These are phyloP conservation scores for Yamadazyma oceani DNA, from an alignment of 1,139 yeast species.

Conservation along the genomic window DNA sequence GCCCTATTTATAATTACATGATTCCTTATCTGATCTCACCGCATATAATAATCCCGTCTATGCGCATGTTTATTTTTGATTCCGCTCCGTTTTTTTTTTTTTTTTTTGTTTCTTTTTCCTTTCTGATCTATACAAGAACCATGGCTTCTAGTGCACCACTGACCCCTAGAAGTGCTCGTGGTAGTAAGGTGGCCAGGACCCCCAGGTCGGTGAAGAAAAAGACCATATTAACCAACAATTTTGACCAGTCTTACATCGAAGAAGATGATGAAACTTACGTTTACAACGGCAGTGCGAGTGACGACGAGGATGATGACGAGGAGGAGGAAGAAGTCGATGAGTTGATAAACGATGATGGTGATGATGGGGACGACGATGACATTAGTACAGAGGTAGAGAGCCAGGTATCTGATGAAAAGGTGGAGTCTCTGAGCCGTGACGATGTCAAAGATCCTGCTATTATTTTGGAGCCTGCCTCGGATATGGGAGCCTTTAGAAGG, in stretches of 20 bases:
- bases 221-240: conserved; percentile 25
- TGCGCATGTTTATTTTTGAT: no score
- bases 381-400: conserved; percentile 16
- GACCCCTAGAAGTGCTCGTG: conserved; percentile 14
- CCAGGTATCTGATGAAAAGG: conserved; percentile 15
- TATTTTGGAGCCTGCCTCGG: conserved; percentile 4
- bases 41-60: no score
- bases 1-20: not conserved
- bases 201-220: conserved; percentile 6
- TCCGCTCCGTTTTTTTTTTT: no score
- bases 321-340: conserved; percentile 12
- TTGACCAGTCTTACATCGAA: conserved; percentile 35
- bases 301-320: conserved; percentile 17
- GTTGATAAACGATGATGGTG: conserved; percentile 1
- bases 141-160: conserved; percentile 5
- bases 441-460: conserved; percentile 2
- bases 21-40: no score
- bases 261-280: conserved; percentile 40
- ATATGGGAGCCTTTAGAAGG: conserved; percentile 35
- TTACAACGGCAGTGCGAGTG: conserved; percentile 24
- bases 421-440: conserved; percentile 8
- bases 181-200: conserved; percentile 3
- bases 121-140: no score
- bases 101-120: no score
- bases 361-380: conserved; percentile 14